Percentiles rank a stretch among this genome's conserved stretches.
phyloP scores from a whole-genome alignment of 2,329 filamentous ascomycete species.

The Fusarium acutatum region DNA sequence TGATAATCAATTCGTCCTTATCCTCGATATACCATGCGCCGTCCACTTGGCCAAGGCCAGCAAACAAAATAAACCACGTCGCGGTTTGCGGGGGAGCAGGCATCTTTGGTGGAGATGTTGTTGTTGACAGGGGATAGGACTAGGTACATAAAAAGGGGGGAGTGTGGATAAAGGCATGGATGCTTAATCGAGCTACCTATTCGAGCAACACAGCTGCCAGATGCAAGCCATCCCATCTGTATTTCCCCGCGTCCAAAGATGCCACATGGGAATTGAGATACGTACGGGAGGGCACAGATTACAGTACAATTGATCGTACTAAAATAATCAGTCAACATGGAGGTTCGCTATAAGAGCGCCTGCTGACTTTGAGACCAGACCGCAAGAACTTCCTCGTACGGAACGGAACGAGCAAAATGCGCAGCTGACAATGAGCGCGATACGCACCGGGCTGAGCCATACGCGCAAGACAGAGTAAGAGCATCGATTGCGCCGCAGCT shows the following conservation, averaged over 20 bases:
- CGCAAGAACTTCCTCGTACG: not conserved
- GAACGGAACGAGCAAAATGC: not conserved
- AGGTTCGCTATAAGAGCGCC: not conserved
- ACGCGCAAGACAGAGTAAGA: not conserved
- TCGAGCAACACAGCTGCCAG: conserved; percentile 10
- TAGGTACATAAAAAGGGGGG: not conserved
- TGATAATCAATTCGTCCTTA: not conserved
- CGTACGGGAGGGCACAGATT: not conserved
- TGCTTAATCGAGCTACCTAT: conserved; percentile 11
- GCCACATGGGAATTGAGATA: conserved; percentile 12
- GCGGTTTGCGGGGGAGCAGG: conserved; percentile 33
- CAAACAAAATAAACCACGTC: conserved; percentile 17
- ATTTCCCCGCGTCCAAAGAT: conserved; percentile 8
- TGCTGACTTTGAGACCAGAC: conserved; percentile 15
- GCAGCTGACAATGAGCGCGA: conserved; percentile 18
- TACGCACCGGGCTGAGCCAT: conserved; percentile 8
- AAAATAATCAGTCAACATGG: not conserved
- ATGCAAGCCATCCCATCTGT: conserved; percentile 21
- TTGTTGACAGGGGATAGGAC: conserved; percentile 16
- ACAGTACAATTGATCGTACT: not conserved
- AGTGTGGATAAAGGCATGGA: conserved; percentile 18
- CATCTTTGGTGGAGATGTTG: conserved; percentile 18
- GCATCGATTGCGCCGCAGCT: conserved; percentile 1
- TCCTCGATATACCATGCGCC: conserved; percentile 17
- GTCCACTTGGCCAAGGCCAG: conserved; percentile 24